Evolutionary conservation across 495 filamentous ascomycete species (phyloP).

Genomic region (Hypoxylon perforatum): DNA sequence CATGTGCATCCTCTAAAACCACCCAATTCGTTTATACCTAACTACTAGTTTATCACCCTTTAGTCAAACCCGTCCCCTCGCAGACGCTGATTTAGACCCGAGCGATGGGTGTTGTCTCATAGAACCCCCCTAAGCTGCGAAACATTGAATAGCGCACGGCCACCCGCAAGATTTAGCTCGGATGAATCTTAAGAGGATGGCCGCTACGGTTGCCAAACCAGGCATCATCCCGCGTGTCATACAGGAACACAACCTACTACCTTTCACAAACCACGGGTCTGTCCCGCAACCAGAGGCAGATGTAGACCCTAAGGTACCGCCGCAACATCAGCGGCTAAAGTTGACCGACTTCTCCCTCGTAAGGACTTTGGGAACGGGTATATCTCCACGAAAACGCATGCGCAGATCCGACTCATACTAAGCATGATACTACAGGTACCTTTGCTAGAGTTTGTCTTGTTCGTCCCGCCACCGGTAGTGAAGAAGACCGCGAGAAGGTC

Average conservation of each 20-base stretch:
- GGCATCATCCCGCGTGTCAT: conserved; percentile 37
- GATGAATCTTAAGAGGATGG: conserved; percentile 46
- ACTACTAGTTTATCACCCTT: background rate
- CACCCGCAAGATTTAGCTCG: conserved; percentile 12
- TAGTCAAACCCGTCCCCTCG: conserved; percentile 2
- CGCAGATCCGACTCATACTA: conserved; percentile 25
- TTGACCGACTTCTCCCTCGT: conserved; percentile 83
- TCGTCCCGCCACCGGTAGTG: conserved; percentile 65
- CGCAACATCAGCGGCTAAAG: conserved; percentile 48
- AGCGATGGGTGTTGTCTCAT: conserved; percentile 36
- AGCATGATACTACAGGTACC: conserved; percentile 70
- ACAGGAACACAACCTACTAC: conserved; percentile 35
- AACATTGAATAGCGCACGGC: conserved; percentile 15
- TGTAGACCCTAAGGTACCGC: conserved; percentile 44
- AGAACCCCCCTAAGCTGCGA: conserved; percentile 27
- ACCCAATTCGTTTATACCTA: background rate
- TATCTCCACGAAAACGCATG: conserved; percentile 24
- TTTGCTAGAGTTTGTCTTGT: conserved; percentile 96
- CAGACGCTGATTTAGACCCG: conserved; percentile 5
- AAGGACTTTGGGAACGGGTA: conserved; percentile 92
- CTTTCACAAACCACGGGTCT: conserved; percentile 19
- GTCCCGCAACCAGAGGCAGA: conserved; percentile 25
- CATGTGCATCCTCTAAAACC: conserved; percentile 22
- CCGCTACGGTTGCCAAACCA: conserved; percentile 44
- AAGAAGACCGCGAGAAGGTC: conserved; percentile 72